A percentile compares a stretch with the other conserved stretches of the same genome.
These are phyloP conservation scores for Trichoderma sp. DNA, from an alignment of 2,329 filamentous ascomycete species.

Conservation along the genomic window DNA sequence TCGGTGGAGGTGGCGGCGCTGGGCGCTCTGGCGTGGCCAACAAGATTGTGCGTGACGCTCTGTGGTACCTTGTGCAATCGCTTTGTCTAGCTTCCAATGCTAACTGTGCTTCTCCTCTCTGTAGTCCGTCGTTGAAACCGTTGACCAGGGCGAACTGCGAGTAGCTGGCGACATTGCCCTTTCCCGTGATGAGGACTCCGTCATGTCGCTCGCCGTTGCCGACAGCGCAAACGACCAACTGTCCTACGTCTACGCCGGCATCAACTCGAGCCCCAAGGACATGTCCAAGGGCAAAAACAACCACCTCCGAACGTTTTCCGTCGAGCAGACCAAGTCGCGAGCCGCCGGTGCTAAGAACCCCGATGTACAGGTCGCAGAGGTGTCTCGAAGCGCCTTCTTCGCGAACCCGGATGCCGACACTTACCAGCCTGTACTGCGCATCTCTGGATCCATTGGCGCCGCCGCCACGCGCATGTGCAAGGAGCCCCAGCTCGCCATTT, in stretches of 20 bases:
- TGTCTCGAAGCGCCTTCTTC: slow-evolving; percentile 59
- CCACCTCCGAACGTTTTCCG: slow-evolving; percentile 77
- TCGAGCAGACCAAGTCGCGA: slow-evolving; percentile 50
- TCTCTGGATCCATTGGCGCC: slow-evolving; percentile 71
- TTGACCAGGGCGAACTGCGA: slow-evolving; percentile 64
- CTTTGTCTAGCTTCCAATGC: not conserved
- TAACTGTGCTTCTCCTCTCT: not conserved
- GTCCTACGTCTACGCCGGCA: slow-evolving; percentile 68
- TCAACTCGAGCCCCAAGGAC: slow-evolving; percentile 78
- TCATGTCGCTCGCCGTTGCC: slow-evolving; percentile 73
- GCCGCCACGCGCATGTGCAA: slow-evolving; percentile 78
- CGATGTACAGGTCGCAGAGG: slow-evolving; percentile 52
- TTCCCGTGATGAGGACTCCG: slow-evolving; percentile 83
- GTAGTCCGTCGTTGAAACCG: slow-evolving; percentile 74
- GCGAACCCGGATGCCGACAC: slow-evolving; percentile 52
- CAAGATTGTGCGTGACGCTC: slow-evolving; percentile 68
- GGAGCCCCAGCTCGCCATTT: slow-evolving; percentile 77
- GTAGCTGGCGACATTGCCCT: slow-evolving; percentile 75
- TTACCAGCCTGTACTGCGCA: slow-evolving; percentile 63
- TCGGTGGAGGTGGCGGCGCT: slow-evolving; percentile 86
- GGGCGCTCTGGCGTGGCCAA: slow-evolving; percentile 81
- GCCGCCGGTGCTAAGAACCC: slow-evolving; percentile 38
- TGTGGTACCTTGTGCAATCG: not conserved
- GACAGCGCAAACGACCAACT: slow-evolving; percentile 62
- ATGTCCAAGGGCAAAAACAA: slow-evolving; percentile 77